These are phyloP conservation scores for Leptodontidium sp. DNA, from an alignment of 2,329 filamentous ascomycete genomes.

Conservation along the genomic window DNA sequence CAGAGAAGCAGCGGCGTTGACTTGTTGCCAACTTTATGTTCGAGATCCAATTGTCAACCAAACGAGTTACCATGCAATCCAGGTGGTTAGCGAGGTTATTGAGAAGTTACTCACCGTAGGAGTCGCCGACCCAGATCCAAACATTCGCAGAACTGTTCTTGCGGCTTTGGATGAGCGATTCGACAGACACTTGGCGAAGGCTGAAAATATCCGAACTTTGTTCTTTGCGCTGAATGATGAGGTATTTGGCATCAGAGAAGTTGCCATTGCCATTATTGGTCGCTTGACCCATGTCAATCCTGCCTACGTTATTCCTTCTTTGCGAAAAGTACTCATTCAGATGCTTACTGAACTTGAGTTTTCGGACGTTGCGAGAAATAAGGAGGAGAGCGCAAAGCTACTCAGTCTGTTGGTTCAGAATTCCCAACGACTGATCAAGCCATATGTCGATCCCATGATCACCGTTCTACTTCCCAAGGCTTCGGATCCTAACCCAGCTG, in stretches of 20 bases:
- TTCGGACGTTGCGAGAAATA: constrained; percentile 90
- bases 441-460: constrained; percentile 97
- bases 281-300: constrained; percentile 91
- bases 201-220: constrained; percentile 94
- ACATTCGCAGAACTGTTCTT: constrained; percentile 88
- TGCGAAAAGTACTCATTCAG: constrained; percentile 95
- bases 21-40: constrained; percentile 97
- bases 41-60: constrained; percentile 98
- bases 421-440: constrained; percentile 90
- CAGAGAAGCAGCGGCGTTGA: constrained; percentile 91
- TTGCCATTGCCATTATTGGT: constrained; percentile 95
- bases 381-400: constrained; percentile 94
- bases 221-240: constrained; percentile 98
- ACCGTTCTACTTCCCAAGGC: constrained; percentile 94
- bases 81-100: constrained; percentile 97
- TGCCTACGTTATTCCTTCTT: constrained; percentile 94
- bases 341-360: constrained; percentile 96
- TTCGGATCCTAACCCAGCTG: constrained; percentile 82
- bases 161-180: constrained; percentile 92
- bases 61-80: constrained; percentile 94
- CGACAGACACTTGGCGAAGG: constrained; percentile 94
- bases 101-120: constrained; percentile 95
- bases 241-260: constrained; percentile 89
- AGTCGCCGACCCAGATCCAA: constrained; percentile 88
- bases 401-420: constrained; percentile 93